Base-by-base conservation (phyloP, 306 rosid species). In the Vigna trinervia region DNA sequence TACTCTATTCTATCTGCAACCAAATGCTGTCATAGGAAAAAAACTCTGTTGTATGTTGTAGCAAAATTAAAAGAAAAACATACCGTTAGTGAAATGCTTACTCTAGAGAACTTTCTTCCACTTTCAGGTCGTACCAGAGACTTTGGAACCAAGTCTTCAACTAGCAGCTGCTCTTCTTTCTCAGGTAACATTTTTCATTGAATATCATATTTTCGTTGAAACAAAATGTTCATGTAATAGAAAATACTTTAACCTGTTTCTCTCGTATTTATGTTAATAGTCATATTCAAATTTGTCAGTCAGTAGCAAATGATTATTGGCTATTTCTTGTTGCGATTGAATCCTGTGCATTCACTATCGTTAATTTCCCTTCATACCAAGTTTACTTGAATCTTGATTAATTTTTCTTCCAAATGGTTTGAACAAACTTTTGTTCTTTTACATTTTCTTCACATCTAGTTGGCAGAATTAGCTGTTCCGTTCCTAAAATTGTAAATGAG, bases 61-160 rank as follows among this genome's bases (percentile, higher is more conserved):
- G 69, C 17, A 69, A 63, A 59, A 41, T 26, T 58, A 67, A 80
- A 39, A 69, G 58, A 60, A 56, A 70, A 75, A 60, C 20, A 41
- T 30, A 12, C 36, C 48, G 56, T 39, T 48, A 26, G 15, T 53
- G n/a, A 71, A 62, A 63, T 80, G 19, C 26, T 81, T 59, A 59
- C 63, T 71, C 32, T 53, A 51, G 67, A 22, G 50, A 36, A 46
- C 62, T 78, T 50, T 81, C 19, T 50, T 74, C 59, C 72, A 43
- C 76, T 78, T 87, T n/a, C 86, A 96, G 99, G 99, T 96, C 32
- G 99, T 96, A 73, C 99, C 99, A 11, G 99, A 96, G 91, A 96
- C 98, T 76, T 88, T 96, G 89, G 99, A 96, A 83, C 99, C 99
- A 12, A 96, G 99, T 90, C 96, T 96, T 68, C 99, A 96, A 86